Conservation (phyloP, 441 rosid species). For the Mallotus repandus region DNA sequence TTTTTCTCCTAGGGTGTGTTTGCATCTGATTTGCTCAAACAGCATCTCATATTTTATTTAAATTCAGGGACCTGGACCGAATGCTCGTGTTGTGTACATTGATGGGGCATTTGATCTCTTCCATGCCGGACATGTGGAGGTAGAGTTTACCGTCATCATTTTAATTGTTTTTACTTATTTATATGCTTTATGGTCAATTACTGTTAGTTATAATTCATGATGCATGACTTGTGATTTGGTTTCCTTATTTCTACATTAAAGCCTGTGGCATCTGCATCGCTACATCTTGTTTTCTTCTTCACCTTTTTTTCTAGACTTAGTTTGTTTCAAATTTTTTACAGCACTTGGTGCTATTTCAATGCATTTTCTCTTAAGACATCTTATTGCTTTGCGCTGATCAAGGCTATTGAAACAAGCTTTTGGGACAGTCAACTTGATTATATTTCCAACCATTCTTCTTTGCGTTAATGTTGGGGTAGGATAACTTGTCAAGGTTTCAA, state of each 20-base stretch:
- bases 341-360: not conserved
- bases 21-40: conserved; percentile 5
- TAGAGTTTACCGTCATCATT: conserved; percentile 22
- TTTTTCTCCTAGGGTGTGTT: not conserved
- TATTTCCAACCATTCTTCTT: not conserved
- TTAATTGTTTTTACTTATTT: not conserved
- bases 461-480: not conserved
- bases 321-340: not conserved
- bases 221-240: conserved; percentile 11
- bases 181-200: not conserved
- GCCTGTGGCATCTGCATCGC: not conserved
- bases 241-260: not conserved
- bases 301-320: not conserved
- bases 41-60: conserved; percentile 12
- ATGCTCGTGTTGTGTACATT: conserved; percentile 78
- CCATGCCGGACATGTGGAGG: conserved; percentile 99
- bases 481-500: not conserved
- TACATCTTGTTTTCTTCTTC: not conserved
- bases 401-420: not conserved
- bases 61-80: conserved; percentile 80
- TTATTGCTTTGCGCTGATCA: not conserved
- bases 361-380: not conserved
- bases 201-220: not conserved
- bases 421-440: not conserved
- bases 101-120: conserved; percentile 93